Percentiles rank a stretch among this genome's conserved stretches.
phyloP scores from a whole-genome alignment of 495 filamentous ascomycete species.

The Talaromyces wortmannii region DNA sequence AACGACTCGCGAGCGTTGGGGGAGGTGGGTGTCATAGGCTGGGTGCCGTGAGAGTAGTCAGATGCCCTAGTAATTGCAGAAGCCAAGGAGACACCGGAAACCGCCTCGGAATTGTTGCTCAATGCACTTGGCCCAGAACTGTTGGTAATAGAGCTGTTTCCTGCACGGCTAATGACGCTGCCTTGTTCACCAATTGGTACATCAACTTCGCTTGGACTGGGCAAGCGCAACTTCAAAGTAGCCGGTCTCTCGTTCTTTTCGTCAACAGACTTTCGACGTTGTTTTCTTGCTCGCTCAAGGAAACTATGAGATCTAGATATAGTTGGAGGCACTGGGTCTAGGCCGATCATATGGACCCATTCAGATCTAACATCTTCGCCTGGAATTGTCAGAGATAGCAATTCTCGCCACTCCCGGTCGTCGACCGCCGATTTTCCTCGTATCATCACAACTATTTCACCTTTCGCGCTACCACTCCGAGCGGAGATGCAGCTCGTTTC shows the following conservation, averaged over 20 bases:
- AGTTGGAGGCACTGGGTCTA: conserved; percentile 66
- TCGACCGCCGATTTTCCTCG: conserved; percentile 36
- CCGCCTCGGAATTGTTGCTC: conserved; percentile 20
- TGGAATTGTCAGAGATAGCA: conserved; percentile 62
- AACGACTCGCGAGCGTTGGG: conserved; percentile 9
- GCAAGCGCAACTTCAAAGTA: conserved; percentile 6
- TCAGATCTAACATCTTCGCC: conserved; percentile 73
- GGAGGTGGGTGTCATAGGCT: conserved; percentile 17
- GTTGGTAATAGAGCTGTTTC: conserved; percentile 25
- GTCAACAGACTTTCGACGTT: conserved; percentile 17
- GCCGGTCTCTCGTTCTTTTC: conserved; percentile 1
- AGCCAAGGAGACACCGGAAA: conserved; percentile 22
- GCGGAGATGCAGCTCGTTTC: conserved; percentile 65
- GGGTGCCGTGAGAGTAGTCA: conserved; percentile 23
- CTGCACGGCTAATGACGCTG: conserved; percentile 10
- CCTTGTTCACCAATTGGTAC: conserved; percentile 72
- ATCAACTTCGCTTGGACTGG: conserved; percentile 51
- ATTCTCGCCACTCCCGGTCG: conserved; percentile 67
- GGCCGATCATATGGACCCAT: conserved; percentile 81
- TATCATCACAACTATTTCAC: conserved; percentile 79
- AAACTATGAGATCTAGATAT: conserved; percentile 44
- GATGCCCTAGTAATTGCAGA: conserved; percentile 31
- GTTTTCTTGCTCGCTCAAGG: conserved; percentile 36
- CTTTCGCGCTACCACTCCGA: conserved; percentile 60
- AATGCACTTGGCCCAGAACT: conserved; percentile 32